Evolutionary conservation across 176 grass and related monocot species (phyloP).

Genomic region (Triticum urartu): DNA sequence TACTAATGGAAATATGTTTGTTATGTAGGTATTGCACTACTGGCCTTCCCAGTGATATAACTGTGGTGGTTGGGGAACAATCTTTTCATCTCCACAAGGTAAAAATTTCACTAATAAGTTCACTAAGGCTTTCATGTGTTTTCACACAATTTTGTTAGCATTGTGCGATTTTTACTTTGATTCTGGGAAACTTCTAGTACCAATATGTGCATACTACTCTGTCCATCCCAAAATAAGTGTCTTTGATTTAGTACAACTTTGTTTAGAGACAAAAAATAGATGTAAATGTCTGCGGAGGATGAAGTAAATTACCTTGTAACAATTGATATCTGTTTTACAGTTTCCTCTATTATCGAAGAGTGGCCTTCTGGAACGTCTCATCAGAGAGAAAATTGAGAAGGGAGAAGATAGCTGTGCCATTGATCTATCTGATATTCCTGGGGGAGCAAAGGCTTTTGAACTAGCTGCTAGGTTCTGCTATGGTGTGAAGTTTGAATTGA

Average conservation of each 20-base stretch:
- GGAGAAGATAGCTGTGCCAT: constrained; percentile 46
- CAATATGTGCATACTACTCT: neutral
- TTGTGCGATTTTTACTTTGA: constrained; percentile 19
- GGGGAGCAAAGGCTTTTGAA: constrained; percentile 71
- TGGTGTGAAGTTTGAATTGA: constrained; percentile 85
- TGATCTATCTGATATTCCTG: constrained; percentile 66
- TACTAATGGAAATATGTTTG: constrained; percentile 22
- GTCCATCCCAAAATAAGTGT: no score
- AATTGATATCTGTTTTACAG: constrained; percentile 39
- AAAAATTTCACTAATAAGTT: constrained; percentile 24
- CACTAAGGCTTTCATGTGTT: constrained; percentile 3
- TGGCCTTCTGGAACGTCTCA: constrained; percentile 72
- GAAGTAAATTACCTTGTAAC: neutral
- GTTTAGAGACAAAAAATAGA: neutral
- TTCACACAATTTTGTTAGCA: neutral
- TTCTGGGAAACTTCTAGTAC: neutral
- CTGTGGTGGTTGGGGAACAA: constrained; percentile 51
- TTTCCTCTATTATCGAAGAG: constrained; percentile 93
- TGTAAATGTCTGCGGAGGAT: neutral
- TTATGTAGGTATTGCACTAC: constrained; percentile 76
- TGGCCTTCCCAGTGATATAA: constrained; percentile 87
- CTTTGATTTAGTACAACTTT: no score
- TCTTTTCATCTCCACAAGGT: constrained; percentile 96
- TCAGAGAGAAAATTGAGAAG: constrained; percentile 65
- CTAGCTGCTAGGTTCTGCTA: constrained; percentile 87